Base-by-base conservation (phyloP, 2,329 filamentous ascomycete species). In the Fusarium succisae region DNA sequence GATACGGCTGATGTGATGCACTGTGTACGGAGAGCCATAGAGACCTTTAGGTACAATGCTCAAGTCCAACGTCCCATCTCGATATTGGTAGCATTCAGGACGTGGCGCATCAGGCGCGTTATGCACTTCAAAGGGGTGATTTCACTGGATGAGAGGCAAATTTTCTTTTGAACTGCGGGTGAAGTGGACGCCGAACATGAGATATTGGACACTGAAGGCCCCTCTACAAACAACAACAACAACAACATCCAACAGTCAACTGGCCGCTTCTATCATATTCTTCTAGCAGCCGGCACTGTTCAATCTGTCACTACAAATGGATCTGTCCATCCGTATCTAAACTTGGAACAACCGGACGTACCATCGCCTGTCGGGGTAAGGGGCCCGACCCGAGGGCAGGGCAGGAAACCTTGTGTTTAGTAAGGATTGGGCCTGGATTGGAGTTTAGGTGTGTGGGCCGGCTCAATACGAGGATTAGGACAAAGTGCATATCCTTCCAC, bases 51-150 rank as follows among this genome's bases (percentile, higher is more conserved):
- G 30, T 45, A 73, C 73, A 76, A 24, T 68, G 59, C 69, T 65
- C 67, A 78, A 70, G 76, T 69, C 71, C 68, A 79, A 75, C 74
- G 76, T 66, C 72, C 72, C 76, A 72, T 75, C 60, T 38, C 44
- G 53, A 69, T 63, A 61, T 50, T 73, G 72, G 76, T 76, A 75
- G 76, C 66, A 66, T 59, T 56, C 62, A 55, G 66, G 50, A 63
- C 37, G 63, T 65, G 69, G 75, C 65, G 68, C 74, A 70, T 62
- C 51, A 66, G 66, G 67, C 55, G 66, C 61, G 55, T 63, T 66
- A 43, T 69, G 67, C 63, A 56, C 54, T 62, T 58, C 54, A 69
- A 69, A 62, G 66, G 64, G 60, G 73, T 65, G 61, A 65, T 70
- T 58, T 61, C 43, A 69, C 61, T 63, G 68, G 70, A 39, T 44